phyloP scores from a whole-genome alignment of 176 grass and related monocot species.

The Zea luxurians region DNA sequence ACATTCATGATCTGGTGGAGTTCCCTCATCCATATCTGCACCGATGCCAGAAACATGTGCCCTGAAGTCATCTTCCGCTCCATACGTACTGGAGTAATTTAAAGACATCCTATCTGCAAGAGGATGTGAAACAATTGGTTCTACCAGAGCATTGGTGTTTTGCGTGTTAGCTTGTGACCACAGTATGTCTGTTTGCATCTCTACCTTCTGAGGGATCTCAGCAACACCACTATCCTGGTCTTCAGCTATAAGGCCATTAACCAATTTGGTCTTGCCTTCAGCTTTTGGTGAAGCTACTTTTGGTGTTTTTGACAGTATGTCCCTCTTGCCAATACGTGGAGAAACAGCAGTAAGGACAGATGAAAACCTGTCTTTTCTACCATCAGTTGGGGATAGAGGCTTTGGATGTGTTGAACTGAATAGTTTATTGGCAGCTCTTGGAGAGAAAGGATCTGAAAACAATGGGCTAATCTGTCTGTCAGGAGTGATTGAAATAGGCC shows the following conservation, averaged over 20 bases:
- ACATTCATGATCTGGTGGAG: constrained; percentile 24
- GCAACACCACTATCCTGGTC: constrained; percentile 19
- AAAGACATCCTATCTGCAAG: not conserved
- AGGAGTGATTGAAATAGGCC: constrained; percentile 33
- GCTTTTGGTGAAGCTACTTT: constrained; percentile 41
- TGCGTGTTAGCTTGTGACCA: constrained; percentile 33
- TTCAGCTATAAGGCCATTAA: constrained; percentile 44
- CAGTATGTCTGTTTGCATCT: constrained; percentile 6
- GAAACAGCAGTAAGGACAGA: constrained; percentile 18
- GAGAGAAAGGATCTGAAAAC: constrained; percentile 35
- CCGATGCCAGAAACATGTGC: constrained; percentile 30
- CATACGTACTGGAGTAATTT: constrained; percentile 42
- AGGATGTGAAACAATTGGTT: constrained; percentile 30
- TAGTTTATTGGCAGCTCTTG: constrained; percentile 31
- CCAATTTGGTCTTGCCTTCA: constrained; percentile 18
- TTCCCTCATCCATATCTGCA: constrained; percentile 38
- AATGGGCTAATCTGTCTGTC: constrained; percentile 25
- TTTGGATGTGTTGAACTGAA: constrained; percentile 38
- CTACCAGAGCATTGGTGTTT: constrained; percentile 20
- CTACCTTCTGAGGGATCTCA: not conserved
- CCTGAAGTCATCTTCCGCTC: constrained; percentile 34
- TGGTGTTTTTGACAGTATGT: constrained; percentile 31
- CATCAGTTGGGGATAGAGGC: constrained; percentile 32
- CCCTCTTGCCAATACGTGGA: constrained; percentile 31
- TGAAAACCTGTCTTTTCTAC: constrained; percentile 28